Base-by-base conservation (phyloP, 352 stramenopile species). In the Globisporangium splendens region DNA sequence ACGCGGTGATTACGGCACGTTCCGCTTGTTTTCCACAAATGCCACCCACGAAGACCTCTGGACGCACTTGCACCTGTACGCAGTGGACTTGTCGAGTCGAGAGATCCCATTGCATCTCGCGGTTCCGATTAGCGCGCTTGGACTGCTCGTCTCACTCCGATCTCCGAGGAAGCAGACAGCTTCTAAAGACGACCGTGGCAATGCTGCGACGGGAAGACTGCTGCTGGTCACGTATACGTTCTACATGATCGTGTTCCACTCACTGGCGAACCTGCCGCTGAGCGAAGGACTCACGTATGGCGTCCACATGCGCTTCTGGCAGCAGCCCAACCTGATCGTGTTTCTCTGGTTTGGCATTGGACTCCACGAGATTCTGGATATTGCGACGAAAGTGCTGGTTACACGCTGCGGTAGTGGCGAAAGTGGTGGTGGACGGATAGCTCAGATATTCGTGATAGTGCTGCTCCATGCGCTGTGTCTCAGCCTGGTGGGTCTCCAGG, bases 171-270 rank as follows among this genome's bases (percentile, higher is more conserved):
- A 31, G 24, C 24, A 31, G 24, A 31, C 24, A 5, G 5, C 24
- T 31, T 6, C 5, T 2, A 50, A 21, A 22, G 46, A 21, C 2
- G 46, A 1, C 6, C 13, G 46, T 42, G 28, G 17, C 3, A 12
- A 24, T 11, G 62, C 56, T 33, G 22, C 39, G 8, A 54, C 39
- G 59, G 69, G 35, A 17, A 58, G 18, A 21, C 21, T 84, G 6
- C 60, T 97, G 6, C 35, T 88, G 14, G 61, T 43, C 4, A 75
- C 86, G 43, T 86, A 96, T 17, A 18, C 65, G 7, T 95, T 98
- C 60, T 98, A 99, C 67, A 74, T 98, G 59, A n/a, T 94, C 15
- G 77, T 97, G 7, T 99, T 98, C 68, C 95, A 98, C 71, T 77
- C 87, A 11, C 70, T 99, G 0, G 84, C 91, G 18, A 99, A 99